A percentile compares a stretch with the other conserved stretches of the same genome.
Conservation (phyloP, 2,329 filamentous ascomycete genomes). For the Lachnum nothofagi region DNA sequence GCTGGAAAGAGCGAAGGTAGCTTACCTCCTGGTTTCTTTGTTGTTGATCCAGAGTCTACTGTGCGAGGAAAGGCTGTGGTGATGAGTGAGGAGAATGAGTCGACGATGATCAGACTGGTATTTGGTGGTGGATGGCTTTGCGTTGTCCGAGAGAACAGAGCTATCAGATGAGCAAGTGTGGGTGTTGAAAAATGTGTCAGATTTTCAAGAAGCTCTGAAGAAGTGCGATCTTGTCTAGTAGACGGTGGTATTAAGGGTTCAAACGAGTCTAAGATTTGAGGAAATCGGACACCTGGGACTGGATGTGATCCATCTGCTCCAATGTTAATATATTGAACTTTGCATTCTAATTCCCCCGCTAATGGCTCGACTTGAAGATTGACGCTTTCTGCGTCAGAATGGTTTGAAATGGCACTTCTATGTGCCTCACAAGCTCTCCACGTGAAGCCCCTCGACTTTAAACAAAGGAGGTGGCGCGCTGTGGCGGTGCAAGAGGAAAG, state of each 20-base stretch:
- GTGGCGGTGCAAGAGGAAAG: background rate
- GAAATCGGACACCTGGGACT: conserved; percentile 44
- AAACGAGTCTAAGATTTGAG: conserved; percentile 37
- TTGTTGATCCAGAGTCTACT: conserved; percentile 32
- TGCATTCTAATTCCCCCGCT: no score
- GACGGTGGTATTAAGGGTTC: conserved; percentile 3
- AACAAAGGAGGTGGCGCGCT: background rate
- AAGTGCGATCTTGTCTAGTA: conserved; percentile 10
- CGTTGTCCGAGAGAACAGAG: conserved; percentile 66
- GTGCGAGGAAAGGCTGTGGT: conserved; percentile 69
- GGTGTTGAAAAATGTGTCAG: conserved; percentile 61
- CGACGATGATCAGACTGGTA: conserved; percentile 68
- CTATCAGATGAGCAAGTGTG: conserved; percentile 62
- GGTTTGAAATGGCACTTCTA: no score
- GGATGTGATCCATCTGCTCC: conserved; percentile 31
- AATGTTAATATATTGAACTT: no score
- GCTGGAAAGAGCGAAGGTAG: background rate
- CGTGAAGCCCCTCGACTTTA: background rate
- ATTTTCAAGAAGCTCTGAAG: conserved; percentile 38
- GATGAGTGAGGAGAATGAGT: conserved; percentile 71
- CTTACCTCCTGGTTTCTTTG: conserved; percentile 26
- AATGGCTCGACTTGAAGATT: no score
- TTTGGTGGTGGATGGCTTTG: conserved; percentile 54
- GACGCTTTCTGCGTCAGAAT: no score
- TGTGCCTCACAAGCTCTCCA: background rate